Evolutionary conservation across 768 basidiomycete species (phyloP).

Genomic region (button mushroom (Agaricus bisporus)): DNA sequence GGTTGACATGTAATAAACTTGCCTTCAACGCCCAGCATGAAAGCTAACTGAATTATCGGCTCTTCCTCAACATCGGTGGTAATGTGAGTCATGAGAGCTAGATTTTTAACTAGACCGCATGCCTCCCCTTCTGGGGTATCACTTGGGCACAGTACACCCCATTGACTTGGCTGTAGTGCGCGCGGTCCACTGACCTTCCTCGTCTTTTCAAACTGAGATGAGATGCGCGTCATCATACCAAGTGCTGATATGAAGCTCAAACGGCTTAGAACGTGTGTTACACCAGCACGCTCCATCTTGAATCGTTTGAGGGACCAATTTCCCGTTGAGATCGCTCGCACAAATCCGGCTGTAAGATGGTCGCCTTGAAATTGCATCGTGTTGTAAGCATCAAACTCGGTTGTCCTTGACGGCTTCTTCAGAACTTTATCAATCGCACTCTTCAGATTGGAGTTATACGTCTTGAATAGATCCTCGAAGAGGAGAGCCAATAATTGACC

Average conservation of each 20-base stretch:
- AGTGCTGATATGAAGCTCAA: slow-evolving; percentile 95
- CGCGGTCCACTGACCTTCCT: slow-evolving; percentile 97
- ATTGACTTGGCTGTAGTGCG: slow-evolving; percentile 95
- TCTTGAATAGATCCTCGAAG: slow-evolving; percentile 98
- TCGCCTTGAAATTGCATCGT: slow-evolving; percentile 97
- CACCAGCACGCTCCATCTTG: slow-evolving; percentile 98
- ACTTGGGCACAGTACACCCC: slow-evolving; percentile 97
- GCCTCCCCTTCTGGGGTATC: slow-evolving; percentile 99
- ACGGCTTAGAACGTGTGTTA: slow-evolving; percentile 95
- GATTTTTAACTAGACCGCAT: slow-evolving; percentile 96
- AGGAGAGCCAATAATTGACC: slow-evolving; percentile 93
- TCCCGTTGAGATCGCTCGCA: slow-evolving; percentile 95
- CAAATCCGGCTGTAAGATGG: slow-evolving; percentile 91
- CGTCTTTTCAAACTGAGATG: slow-evolving; percentile 99
- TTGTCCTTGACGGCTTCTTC: slow-evolving; percentile 91
- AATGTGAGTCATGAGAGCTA: slow-evolving; percentile 99
- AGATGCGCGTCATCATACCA: slow-evolving; percentile 99
- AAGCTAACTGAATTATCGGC: slow-evolving; percentile 83
- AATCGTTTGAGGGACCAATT: slow-evolving; percentile 99
- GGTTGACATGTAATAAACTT: slow-evolving; percentile 12
- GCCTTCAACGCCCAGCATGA: slow-evolving; percentile 98
- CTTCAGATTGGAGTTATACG: slow-evolving; percentile 94
- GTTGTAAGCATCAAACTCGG: slow-evolving; percentile 90
- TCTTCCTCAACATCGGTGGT: slow-evolving; percentile 98
- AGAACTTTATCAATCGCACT: slow-evolving; percentile 94